A percentile compares a stretch with the other conserved stretches of the same genome.
phyloP scores from a whole-genome alignment of 352 stramenopile species.

The Phytophthora pseudosyringae region DNA sequence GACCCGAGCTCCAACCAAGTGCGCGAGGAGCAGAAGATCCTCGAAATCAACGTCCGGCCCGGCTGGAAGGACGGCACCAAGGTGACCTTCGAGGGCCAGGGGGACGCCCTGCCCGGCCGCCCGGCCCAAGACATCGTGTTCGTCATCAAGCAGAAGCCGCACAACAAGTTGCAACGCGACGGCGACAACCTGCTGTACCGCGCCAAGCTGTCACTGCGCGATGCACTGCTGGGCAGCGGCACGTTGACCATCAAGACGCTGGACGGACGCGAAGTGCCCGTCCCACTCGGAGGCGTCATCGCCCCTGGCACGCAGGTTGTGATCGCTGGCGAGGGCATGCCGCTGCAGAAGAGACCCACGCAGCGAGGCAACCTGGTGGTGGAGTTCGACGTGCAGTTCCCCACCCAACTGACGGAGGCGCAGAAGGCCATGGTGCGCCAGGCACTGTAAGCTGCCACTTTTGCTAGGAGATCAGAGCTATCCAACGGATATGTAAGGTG shows the following conservation, averaged over 20 bases:
- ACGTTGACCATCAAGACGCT: constrained; percentile 93
- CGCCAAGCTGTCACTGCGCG: constrained; percentile 95
- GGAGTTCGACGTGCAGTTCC: constrained; percentile 98
- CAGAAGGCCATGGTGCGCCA: constrained; percentile 81
- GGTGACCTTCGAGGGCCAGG: constrained; percentile 96
- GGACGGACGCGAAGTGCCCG: constrained; percentile 91
- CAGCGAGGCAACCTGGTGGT: constrained; percentile 95
- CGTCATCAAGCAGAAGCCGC: constrained; percentile 91
- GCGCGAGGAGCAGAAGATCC: constrained; percentile 94
- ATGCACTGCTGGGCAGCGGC: constrained; percentile 94
- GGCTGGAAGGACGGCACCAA: constrained; percentile 97
- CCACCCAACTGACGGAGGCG: constrained; percentile 81
- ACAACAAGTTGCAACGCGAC: constrained; percentile 94
- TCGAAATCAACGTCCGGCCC: constrained; percentile 96
- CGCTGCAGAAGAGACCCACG: constrained; percentile 78
- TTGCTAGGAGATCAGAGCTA: too few species aligned
- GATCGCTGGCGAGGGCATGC: constrained; percentile 96
- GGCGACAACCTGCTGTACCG: constrained; percentile 96
- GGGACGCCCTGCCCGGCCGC: constrained; percentile 90
- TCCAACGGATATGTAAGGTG: too few species aligned
- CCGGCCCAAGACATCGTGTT: constrained; percentile 96
- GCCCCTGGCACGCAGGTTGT: constrained; percentile 92
- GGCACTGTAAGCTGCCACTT: constrained; percentile 54
- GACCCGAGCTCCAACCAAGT: constrained; percentile 80
- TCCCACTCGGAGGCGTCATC: constrained; percentile 92